These are phyloP conservation scores for Volvariella surrecta DNA, from an alignment of 1,284 basidiomycete species.

Conservation along the genomic window DNA sequence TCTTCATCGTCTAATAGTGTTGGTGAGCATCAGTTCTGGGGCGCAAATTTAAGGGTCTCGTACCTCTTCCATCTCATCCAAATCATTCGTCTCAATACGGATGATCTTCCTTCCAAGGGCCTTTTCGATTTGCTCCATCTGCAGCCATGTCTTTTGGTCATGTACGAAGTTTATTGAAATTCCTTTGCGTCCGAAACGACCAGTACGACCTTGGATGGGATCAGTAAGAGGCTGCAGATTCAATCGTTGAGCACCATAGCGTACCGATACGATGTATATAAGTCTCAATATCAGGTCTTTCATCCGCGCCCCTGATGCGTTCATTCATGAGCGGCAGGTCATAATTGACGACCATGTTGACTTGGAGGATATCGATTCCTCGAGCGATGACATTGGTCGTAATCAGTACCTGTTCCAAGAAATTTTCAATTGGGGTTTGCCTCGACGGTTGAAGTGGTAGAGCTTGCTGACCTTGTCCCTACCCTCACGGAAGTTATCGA, in stretches of 20 bases:
- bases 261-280: slow-evolving; percentile 97
- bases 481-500: slow-evolving; percentile 94
- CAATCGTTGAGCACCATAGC: slow-evolving; percentile 17
- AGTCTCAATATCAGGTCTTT: slow-evolving; percentile 86
- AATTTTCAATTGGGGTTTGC: too few species aligned
- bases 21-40: too few species aligned
- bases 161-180: slow-evolving; percentile 97
- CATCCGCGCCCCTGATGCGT: slow-evolving; percentile 41
- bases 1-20: slow-evolving; percentile 75
- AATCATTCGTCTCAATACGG: slow-evolving; percentile 75
- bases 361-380: slow-evolving; percentile 98
- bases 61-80: slow-evolving; percentile 88
- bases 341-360: slow-evolving; percentile 99
- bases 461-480: slow-evolving; percentile 72
- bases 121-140: slow-evolving; percentile 82
- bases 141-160: slow-evolving; percentile 73
- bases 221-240: not conserved
- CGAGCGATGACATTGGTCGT: slow-evolving; percentile 98
- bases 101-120: slow-evolving; percentile 70
- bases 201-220: slow-evolving; percentile 68
- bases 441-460: not conserved
- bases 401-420: slow-evolving; percentile 54
- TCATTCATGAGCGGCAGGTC: slow-evolving; percentile 87
- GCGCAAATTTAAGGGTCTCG: slow-evolving; percentile 13
- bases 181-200: slow-evolving; percentile 91